Percentiles rank a stretch among this genome's conserved stretches.
Evolutionary conservation across 805 yeast species (phyloP).

Genomic region (Lachancea waltii): DNA sequence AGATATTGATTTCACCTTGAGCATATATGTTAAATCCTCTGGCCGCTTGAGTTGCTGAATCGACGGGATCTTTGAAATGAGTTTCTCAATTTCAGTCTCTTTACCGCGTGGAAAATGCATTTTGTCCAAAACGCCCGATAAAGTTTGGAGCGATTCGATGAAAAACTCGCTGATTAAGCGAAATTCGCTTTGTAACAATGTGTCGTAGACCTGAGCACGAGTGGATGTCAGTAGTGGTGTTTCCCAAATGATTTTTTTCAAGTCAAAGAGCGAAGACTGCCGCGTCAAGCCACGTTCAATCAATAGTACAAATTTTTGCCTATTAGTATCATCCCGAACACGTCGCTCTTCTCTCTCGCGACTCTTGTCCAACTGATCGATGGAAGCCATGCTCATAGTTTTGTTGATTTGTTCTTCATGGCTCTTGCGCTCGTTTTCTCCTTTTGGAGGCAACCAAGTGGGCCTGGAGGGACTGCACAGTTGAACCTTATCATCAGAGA

Average conservation of each 20-base stretch:
- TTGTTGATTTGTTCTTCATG: slow-evolving; percentile 53
- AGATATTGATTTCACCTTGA: slow-evolving; percentile 34
- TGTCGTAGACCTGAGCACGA: slow-evolving; percentile 20
- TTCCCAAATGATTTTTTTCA: slow-evolving; percentile 29
- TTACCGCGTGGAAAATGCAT: slow-evolving; percentile 31
- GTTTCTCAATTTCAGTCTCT: slow-evolving; percentile 25
- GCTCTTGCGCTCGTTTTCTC: slow-evolving; percentile 41
- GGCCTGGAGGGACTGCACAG: slow-evolving; percentile 58
- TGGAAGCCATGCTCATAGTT: slow-evolving; percentile 30
- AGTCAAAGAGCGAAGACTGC: slow-evolving; percentile 23
- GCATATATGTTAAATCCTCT: slow-evolving; percentile 23
- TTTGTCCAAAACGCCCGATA: slow-evolving; percentile 26
- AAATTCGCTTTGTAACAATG: slow-evolving; percentile 22
- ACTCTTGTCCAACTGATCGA: slow-evolving; percentile 28
- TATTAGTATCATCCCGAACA: slow-evolving; percentile 25
- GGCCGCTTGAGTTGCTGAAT: slow-evolving; percentile 15
- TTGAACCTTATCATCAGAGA: slow-evolving; percentile 55
- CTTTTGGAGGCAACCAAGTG: slow-evolving; percentile 65
- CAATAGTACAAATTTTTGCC: slow-evolving; percentile 22
- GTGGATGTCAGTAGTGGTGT: slow-evolving; percentile 22
- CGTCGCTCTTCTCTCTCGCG: slow-evolving; percentile 23
- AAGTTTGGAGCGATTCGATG: slow-evolving; percentile 37
- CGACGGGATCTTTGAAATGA: slow-evolving; percentile 17
- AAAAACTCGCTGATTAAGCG: slow-evolving; percentile 21
- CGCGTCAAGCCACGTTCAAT: slow-evolving; percentile 30